Conservation (phyloP, 805 yeast species). For the Clavispora santaluciae region DNA sequence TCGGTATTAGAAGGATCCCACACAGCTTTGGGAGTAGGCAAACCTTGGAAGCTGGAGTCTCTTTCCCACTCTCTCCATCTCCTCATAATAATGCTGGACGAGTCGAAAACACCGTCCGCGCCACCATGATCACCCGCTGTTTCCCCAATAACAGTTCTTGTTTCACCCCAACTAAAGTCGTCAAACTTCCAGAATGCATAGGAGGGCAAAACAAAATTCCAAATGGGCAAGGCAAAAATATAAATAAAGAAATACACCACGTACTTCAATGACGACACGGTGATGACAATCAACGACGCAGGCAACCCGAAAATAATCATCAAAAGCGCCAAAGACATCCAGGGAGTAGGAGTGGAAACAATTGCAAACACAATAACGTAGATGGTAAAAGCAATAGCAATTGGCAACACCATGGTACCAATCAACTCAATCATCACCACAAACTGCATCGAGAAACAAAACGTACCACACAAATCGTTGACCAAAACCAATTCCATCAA, state of each 20-base stretch:
- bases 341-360: conserved; percentile 69
- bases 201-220: conserved; percentile 85
- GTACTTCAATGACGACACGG: conserved; percentile 70
- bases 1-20: conserved; percentile 41
- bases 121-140: conserved; percentile 64
- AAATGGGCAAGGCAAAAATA: conserved; percentile 77
- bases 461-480: conserved; percentile 87
- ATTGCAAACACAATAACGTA: conserved; percentile 73
- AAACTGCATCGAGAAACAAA: conserved; percentile 93
- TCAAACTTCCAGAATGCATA: conserved; percentile 95
- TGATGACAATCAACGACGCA: conserved; percentile 72
- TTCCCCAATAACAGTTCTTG: conserved; percentile 72
- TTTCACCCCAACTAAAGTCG: conserved; percentile 96
- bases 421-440: conserved; percentile 77
- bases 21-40: conserved; percentile 37
- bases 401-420: conserved; percentile 85
- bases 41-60: conserved; percentile 16
- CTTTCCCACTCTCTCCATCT: conserved; percentile 93
- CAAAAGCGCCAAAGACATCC: conserved; percentile 69
- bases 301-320: conserved; percentile 82
- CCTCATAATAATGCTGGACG: conserved; percentile 85
- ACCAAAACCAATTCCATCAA: conserved; percentile 82
- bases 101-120: conserved; percentile 79
- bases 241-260: conserved; percentile 77
- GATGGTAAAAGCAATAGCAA: conserved; percentile 77